phyloP scores from a whole-genome alignment of 202 grass and related monocot genomes.

The Brachypodium distachyon region DNA sequence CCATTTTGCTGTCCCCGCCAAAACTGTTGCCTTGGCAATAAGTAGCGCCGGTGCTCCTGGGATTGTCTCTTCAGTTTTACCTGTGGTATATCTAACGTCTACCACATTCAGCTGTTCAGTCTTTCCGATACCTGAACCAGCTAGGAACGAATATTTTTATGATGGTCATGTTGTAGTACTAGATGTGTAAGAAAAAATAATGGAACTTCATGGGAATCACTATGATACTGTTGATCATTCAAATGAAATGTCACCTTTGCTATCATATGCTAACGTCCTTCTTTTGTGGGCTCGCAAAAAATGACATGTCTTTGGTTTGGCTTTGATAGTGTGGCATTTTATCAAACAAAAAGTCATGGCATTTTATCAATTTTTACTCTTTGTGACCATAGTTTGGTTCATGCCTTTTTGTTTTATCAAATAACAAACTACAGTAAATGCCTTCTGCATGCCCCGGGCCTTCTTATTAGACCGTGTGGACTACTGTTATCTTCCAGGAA shows the following conservation, averaged over 20 bases:
- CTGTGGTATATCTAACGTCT: neutral
- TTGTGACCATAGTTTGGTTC: too few species aligned
- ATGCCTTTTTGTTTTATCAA: too few species aligned
- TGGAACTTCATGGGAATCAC: neutral
- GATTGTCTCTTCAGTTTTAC: slow-evolving; percentile 20
- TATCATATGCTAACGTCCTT: neutral
- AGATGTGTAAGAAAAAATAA: neutral
- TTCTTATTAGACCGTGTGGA: too few species aligned
- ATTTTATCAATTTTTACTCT: too few species aligned
- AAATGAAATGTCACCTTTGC: neutral
- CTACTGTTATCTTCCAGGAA: too few species aligned
- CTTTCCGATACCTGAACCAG: slow-evolving; percentile 19
- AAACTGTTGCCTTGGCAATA: slow-evolving; percentile 23
- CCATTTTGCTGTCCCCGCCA: neutral
- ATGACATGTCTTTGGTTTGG: too few species aligned
- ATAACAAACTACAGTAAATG: too few species aligned
- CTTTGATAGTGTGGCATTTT: too few species aligned
- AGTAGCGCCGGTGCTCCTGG: neutral
- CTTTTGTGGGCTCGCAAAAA: too few species aligned
- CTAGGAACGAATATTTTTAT: slow-evolving; percentile 9
- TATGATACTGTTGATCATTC: neutral
- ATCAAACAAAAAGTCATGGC: too few species aligned
- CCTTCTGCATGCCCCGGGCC: too few species aligned
- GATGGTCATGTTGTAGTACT: neutral
- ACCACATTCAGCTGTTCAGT: slow-evolving; percentile 13